A percentile compares a stretch with the other conserved stretches of the same genome.
phyloP scores from a whole-genome alignment of 2,329 filamentous ascomycete genomes.

The Diaporthe sp. region DNA sequence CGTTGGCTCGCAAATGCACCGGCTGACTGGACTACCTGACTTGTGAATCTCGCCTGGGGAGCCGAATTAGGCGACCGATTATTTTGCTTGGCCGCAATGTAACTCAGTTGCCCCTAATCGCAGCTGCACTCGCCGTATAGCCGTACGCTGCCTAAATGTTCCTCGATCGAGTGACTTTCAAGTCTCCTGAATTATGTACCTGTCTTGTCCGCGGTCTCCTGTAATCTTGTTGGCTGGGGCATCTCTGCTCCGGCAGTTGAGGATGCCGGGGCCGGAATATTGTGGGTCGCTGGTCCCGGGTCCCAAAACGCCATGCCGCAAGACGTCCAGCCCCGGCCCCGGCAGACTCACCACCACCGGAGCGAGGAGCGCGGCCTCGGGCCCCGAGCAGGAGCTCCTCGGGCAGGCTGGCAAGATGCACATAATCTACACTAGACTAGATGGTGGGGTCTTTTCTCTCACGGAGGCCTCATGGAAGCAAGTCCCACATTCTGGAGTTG shows the following conservation, averaged over 20 bases:
- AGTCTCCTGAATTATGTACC: neutral
- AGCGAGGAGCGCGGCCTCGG: neutral
- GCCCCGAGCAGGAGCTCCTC: neutral
- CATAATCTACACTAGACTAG: neutral
- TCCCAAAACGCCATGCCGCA: neutral
- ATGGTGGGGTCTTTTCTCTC: neutral
- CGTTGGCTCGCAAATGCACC: neutral
- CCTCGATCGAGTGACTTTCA: neutral
- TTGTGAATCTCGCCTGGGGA: slow-evolving; percentile 7
- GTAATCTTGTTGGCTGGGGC: neutral
- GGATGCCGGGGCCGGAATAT: neutral
- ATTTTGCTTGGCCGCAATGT: slow-evolving; percentile 2
- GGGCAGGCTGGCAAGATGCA: neutral
- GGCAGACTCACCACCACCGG: neutral
- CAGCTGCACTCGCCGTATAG: neutral
- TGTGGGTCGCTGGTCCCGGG: slow-evolving; percentile 9
- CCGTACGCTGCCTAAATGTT: neutral
- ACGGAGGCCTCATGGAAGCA: neutral
- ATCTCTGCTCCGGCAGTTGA: slow-evolving; percentile 5
- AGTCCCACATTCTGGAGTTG: neutral
- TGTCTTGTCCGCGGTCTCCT: neutral
- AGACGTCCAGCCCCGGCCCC: neutral
- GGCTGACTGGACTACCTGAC: neutral
- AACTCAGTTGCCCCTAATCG: neutral
- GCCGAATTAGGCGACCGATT: slow-evolving; percentile 8